Conservation (phyloP, 106 monocot species). For the Chionographis japonica region DNA sequence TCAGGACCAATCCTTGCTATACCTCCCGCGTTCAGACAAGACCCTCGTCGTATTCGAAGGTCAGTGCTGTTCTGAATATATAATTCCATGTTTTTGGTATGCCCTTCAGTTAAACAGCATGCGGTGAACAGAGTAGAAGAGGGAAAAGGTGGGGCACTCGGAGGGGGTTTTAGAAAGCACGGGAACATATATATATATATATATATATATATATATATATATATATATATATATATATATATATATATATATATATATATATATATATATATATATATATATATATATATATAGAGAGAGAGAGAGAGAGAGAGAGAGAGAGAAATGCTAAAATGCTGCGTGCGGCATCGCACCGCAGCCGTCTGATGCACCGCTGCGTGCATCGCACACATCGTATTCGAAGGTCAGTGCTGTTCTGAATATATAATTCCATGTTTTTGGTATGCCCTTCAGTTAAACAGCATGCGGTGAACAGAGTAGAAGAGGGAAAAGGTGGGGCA, state of each 20-base stretch:
- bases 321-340: no score
- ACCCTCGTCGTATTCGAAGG: slow-evolving; percentile 91
- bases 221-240: no score
- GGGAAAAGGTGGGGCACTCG: slow-evolving; percentile 2
- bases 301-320: no score
- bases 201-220: not conserved
- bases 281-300: no score
- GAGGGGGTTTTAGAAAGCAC: slow-evolving; percentile 15
- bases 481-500: slow-evolving; percentile 11
- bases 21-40: slow-evolving; percentile 63
- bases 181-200: slow-evolving; percentile 11
- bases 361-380: no score
- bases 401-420: slow-evolving; percentile 41
- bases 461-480: slow-evolving; percentile 31
- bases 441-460: slow-evolving; percentile 19
- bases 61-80: slow-evolving; percentile 10
- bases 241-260: no score
- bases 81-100: not conserved
- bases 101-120: slow-evolving; percentile 27
- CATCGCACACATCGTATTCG: no score
- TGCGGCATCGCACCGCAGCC: no score
- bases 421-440: not conserved
- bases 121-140: slow-evolving; percentile 28
- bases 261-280: no score
- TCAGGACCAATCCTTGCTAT: slow-evolving; percentile 59